Evolutionary conservation across 768 basidiomycete genomes (phyloP).

Genomic region (Tricholoma saponaceum): DNA sequence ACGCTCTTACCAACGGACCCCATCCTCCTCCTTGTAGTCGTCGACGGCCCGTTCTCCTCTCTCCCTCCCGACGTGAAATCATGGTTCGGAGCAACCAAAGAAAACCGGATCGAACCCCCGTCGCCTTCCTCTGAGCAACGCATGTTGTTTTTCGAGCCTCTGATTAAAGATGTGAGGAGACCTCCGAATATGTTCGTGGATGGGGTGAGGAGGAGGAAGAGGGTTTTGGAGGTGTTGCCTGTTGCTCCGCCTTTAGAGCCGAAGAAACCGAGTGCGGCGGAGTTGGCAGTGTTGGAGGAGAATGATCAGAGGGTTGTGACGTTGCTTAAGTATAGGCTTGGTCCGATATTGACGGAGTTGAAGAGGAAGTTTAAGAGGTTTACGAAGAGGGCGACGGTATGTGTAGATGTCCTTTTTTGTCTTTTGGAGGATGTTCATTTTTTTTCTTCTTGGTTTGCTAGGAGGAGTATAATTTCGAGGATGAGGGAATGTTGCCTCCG

Average conservation of each 20-base stretch:
- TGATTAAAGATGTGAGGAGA: conserved; percentile 65
- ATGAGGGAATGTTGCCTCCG: conserved; percentile 13
- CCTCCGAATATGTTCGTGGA: conserved; percentile 90
- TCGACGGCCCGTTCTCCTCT: conserved; percentile 68
- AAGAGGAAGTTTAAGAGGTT: conserved; percentile 93
- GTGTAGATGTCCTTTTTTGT: conserved; percentile 21
- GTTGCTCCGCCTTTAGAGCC: conserved; percentile 90
- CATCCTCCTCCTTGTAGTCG: conserved; percentile 85
- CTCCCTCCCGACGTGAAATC: conserved; percentile 79
- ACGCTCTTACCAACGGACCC: conserved; percentile 90
- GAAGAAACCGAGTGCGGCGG: conserved; percentile 72
- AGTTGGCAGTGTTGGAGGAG: conserved; percentile 79
- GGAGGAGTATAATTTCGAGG: conserved; percentile 73
- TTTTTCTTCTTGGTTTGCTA: conserved; percentile 21
- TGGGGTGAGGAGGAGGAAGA: conserved; percentile 76
- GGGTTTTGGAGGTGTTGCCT: conserved; percentile 81
- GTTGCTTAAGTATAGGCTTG: conserved; percentile 85
- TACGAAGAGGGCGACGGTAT: conserved; percentile 71
- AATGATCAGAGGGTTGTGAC: conserved; percentile 76
- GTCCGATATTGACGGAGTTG: conserved; percentile 82
- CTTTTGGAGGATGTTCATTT: neutral
- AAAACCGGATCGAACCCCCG: conserved; percentile 67
- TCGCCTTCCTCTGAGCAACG: conserved; percentile 55
- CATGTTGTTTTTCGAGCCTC: conserved; percentile 66
- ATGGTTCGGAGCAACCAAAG: conserved; percentile 84